Base-by-base conservation (phyloP, 2,329 filamentous ascomycete species). In the Colletotrichum coccodes region DNA sequence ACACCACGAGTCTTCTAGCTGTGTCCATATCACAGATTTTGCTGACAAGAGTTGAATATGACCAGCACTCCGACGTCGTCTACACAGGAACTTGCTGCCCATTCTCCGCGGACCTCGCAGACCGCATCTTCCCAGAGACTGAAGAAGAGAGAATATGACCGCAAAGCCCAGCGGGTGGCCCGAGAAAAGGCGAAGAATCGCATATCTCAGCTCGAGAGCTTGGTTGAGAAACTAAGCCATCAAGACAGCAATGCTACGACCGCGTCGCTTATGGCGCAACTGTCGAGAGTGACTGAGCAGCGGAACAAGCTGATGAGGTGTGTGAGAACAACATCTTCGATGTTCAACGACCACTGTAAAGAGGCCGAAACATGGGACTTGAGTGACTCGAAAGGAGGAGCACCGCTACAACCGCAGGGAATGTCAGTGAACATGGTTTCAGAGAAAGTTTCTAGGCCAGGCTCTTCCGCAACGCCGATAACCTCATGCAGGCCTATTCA, bases 131-230 rank as follows among this genome's bases (percentile, higher is more conserved):
- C 59, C 4, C 61, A 60, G 1, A 38, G 59, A 3, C 71, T 75
- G 9, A 77, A 75, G 71, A 78, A 78, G 71, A 52, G 76, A 8
- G 76, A 78, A 42, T 72, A 77, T 6, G 76, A 78, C 46, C 76
- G 76, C 54, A 76, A 75, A 42, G 76, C 76, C 1, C 76, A 78
- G 64, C 71, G 76, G 4, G 61, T 74, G 18, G 75, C 75, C 2
- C 74, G 76, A 0, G 76, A 78, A 30, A 71, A 77, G 12, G 78
- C 72, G 11, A 77, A 75, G 64, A 75, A 71, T 34, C 74, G 76
- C 6, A 78, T 78, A 38, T 72, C 76, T 1, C 72, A 75, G 23
- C 71, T 78, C 0, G 76, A 78, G 59, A 68, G 70, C 44, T 64
- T 75, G 69, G 76, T 78, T 12, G 73, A 74, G 4, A 71, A 71